Base-by-base conservation (phyloP, 2,329 filamentous ascomycete genomes). In the Pestalotiopsis sp. region DNA sequence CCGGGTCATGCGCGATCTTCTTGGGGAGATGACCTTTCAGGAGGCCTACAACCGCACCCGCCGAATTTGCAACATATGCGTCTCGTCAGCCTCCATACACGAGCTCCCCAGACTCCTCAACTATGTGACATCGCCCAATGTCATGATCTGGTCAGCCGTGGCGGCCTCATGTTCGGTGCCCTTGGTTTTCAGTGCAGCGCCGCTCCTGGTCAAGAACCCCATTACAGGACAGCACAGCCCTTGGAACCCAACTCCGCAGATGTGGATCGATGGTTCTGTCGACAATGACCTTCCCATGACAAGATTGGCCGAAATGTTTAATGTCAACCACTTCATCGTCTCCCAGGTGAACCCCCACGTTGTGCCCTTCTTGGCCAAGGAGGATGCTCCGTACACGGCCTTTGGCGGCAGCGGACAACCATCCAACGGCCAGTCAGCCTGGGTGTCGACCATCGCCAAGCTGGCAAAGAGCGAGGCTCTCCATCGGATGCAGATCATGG, bases 251-350 rank as follows among this genome's bases (percentile, higher is more conserved):
- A 91, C 91, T 3, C 91, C 93, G 35, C 92, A 94, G 76, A 89
- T 89, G 71, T 98, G 93, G 88, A 97, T 98, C 64, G 95, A 98
- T 77, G 95, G 95, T 1, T 98, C 94, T 0, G 93, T 98, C 24
- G 94, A 98, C 76, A 96, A 96, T 68, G 95, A 98, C 78, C 83
- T 98, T 2, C 95, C 95, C 1, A 97, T 97, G 89, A 94, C 91
- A 22, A 89, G 93, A 1, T 84, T 98, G 17, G 90, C 94, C 0
- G 94, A 97, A 76, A 94, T 98, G 92, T 97, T 98, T 83, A 97
- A 98, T 75, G 94, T 98, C 77, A 98, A 98, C 75, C 95, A 98
- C 77, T 98, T 98, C 76, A 98, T 98, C 72, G 95, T 98, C 20
- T 97, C 94, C 0, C 95, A 98, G 77, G 94, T 98, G 64, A 98